phyloP scores from a whole-genome alignment of 2,329 filamentous ascomycete genomes.

The Xylaria sp. region DNA sequence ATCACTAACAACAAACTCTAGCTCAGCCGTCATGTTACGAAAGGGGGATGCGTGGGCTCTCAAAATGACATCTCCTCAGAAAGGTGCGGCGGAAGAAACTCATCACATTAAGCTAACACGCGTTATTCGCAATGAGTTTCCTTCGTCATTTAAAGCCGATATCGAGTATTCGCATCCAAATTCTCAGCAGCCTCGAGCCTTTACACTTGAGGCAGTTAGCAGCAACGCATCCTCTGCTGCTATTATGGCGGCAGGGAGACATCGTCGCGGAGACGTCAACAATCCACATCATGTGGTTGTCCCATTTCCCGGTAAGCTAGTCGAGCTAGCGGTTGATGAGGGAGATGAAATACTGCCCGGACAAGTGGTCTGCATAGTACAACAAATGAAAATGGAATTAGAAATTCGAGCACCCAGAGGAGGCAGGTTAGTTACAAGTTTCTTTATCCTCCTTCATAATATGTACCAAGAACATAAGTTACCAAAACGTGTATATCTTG shows the following conservation, averaged over 20 bases:
- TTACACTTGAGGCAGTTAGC: conserved; percentile 27
- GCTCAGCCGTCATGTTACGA: conserved; percentile 26
- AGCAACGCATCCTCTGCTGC: conserved; percentile 29
- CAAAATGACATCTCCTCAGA: conserved; percentile 14
- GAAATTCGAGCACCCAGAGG: conserved; percentile 32
- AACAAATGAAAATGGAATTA: conserved; percentile 39
- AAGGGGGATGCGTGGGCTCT: conserved; percentile 35
- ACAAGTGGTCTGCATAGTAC: conserved; percentile 34
- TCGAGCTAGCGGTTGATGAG: conserved; percentile 32
- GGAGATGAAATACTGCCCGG: conserved; percentile 31
- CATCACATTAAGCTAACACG: conserved; percentile 35
- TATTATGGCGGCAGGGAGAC: conserved; percentile 32
- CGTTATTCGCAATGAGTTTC: conserved; percentile 33
- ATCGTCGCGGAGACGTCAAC: conserved; percentile 31
- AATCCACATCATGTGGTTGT: conserved; percentile 33
- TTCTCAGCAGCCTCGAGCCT: conserved; percentile 1
- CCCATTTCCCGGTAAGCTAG: conserved; percentile 34
- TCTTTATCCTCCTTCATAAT: not conserved
- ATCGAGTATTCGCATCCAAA: conserved; percentile 31
- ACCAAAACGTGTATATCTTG: not conserved
- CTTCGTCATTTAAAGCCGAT: conserved; percentile 31
- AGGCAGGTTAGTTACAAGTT: conserved; percentile 3
- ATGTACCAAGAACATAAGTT: not conserved
- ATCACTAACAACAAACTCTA: not conserved
- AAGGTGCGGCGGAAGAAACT: conserved; percentile 13